phyloP scores from a whole-genome alignment of 2,329 filamentous ascomycete species.

The Fusarium aywerte region DNA sequence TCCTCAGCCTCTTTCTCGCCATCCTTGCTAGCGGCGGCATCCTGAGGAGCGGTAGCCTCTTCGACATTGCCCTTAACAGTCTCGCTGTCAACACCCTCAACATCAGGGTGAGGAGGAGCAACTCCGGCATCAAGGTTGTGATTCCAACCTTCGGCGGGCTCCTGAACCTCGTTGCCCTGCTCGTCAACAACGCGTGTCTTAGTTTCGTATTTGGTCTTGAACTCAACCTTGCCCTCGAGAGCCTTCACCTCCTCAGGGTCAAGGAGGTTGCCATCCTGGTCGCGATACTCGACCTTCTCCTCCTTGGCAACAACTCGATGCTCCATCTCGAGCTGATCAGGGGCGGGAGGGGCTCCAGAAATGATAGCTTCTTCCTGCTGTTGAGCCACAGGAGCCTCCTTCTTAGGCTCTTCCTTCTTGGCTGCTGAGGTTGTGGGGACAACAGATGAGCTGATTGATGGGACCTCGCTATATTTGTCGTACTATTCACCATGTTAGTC shows the following conservation, averaged over 20 bases:
- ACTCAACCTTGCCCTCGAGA: conserved; percentile 91
- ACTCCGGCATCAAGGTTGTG: conserved; percentile 55
- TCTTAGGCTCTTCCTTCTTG: conserved; percentile 39
- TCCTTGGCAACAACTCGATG: conserved; percentile 68
- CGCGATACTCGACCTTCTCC: conserved; percentile 92
- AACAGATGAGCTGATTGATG: conserved; percentile 43
- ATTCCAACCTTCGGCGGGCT: conserved; percentile 55
- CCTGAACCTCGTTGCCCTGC: conserved; percentile 78
- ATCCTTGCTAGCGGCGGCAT: conserved; percentile 62
- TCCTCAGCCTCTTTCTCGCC: conserved; percentile 68
- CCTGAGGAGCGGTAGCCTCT: conserved; percentile 50
- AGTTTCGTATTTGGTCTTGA: conserved; percentile 97
- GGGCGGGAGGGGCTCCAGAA: conserved; percentile 59
- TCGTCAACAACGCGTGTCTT: conserved; percentile 85
- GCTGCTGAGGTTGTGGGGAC: conserved; percentile 47
- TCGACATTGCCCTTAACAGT: conserved; percentile 58
- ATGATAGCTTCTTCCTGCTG: conserved; percentile 52
- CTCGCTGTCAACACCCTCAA: conserved; percentile 69
- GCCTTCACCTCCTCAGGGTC: conserved; percentile 83
- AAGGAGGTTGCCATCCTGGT: conserved; percentile 91
- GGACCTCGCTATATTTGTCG: conserved; percentile 55
- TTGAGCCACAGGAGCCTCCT: conserved; percentile 42
- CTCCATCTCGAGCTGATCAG: conserved; percentile 52
- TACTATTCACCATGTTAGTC: conserved; percentile 55
- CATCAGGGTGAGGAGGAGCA: conserved; percentile 69